These are phyloP conservation scores for Lactifluus subvellereus DNA, from an alignment of 768 basidiomycete species.

Conservation along the genomic window DNA sequence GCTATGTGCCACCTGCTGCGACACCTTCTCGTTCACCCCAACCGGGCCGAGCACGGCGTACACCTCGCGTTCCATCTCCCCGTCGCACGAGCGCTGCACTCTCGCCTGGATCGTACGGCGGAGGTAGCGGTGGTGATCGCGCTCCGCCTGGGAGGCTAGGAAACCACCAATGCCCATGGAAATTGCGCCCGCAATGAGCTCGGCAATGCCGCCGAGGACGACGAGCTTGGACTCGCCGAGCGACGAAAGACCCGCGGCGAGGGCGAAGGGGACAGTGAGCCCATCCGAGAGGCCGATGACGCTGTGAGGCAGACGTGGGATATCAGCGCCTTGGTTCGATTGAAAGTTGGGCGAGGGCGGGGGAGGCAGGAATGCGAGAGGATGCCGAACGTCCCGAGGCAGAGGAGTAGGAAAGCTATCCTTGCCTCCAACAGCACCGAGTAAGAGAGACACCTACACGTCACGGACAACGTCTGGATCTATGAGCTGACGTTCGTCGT, in stretches of 20 bases:
- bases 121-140: slow-evolving; percentile 88
- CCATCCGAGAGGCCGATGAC: slow-evolving; percentile 90
- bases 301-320: slow-evolving; percentile 34
- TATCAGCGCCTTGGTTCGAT: background rate
- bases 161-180: slow-evolving; percentile 99
- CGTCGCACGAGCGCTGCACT: slow-evolving; percentile 83
- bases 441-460: slow-evolving; percentile 47
- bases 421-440: background rate
- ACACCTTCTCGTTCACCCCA: slow-evolving; percentile 81
- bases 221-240: slow-evolving; percentile 89
- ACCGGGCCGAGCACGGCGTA: slow-evolving; percentile 80
- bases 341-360: slow-evolving; percentile 13
- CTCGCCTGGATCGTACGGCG: slow-evolving; percentile 68
- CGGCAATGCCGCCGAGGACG: slow-evolving; percentile 89
- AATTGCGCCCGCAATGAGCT: slow-evolving; percentile 93
- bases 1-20: slow-evolving; percentile 68
- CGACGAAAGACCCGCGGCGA: slow-evolving; percentile 84
- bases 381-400: background rate
- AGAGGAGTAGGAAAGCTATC: background rate
- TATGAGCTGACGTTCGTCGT: slow-evolving; percentile 74
- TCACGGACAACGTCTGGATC: slow-evolving; percentile 87
- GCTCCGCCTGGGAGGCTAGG: slow-evolving; percentile 94
- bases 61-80: slow-evolving; percentile 96
- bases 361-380: background rate
- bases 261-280: slow-evolving; percentile 85